Base-by-base conservation (phyloP, 2,329 filamentous ascomycete genomes). In the Botryotinia narcissicola region DNA sequence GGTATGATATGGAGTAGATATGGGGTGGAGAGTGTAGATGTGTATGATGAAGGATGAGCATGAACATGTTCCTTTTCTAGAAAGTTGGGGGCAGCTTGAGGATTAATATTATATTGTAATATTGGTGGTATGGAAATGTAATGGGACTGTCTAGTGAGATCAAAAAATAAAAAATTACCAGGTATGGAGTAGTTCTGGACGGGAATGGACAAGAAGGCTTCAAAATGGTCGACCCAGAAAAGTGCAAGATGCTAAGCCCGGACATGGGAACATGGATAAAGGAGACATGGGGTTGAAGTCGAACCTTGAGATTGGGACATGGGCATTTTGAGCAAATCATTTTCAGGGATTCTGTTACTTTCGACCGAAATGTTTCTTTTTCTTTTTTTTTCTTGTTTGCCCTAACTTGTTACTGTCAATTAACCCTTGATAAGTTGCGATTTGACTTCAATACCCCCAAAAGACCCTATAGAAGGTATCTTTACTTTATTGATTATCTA, bases 61-160 rank as follows among this genome's bases (percentile, higher is more conserved):
- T 29, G 64, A 68, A 57, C 35, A 57, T 68, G 48, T 44, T 68
- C 66, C 66, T 57, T 42, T 68, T 68, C 25, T 44, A 57, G n/a
- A 54, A 68, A 68, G 66, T 68, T 57, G 66, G 48, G 66, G 66
- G 66, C 66, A 57, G 32, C 66, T 68, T 68, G n/a, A 68, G 48
- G 66, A 57, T 68, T 68, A 57, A 68, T 68, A 57, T 57, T 44
- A 57, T 42, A 32, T 57, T 68, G n/a, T 32, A 68, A 40, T 54
- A 67, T 54, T 67, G 64, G 64, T 67, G 46, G 46, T 51, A 51
- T 40, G 44, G 64, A 67, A 8, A 51, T 67, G 64, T 29, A 68
- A 68, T 68, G 64, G 66, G 25, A 40, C 16, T 29, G 66, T 68
- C 48, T 68, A 68, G 48, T 68, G 48, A 57, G 66, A 68, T 68